These are phyloP conservation scores for Kuraishia borneana DNA, from an alignment of 805 yeast genomes.

Conservation along the genomic window DNA sequence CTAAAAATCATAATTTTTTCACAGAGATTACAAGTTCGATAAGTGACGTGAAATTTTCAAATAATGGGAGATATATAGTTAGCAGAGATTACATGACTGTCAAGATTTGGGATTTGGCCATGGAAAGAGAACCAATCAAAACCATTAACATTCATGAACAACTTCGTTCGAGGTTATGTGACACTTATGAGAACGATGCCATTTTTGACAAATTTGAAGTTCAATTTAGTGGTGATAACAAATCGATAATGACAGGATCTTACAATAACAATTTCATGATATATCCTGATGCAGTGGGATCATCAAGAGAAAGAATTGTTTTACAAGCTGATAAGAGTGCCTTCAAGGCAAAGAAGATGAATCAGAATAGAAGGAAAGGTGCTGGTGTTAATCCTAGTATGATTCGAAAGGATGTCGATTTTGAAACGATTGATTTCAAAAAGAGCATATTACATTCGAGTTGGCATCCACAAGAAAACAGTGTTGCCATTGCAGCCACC, in stretches of 20 bases:
- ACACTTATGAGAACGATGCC: constrained; percentile 96
- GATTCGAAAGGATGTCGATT: constrained; percentile 55
- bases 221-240: constrained; percentile 86
- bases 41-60: constrained; percentile 84
- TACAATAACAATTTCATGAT: constrained; percentile 96
- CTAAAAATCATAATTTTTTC: constrained; percentile 86
- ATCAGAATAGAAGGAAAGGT: constrained; percentile 17
- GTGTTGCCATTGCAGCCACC: constrained; percentile 97
- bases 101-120: constrained; percentile 95
- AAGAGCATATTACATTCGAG: constrained; percentile 90
- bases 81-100: constrained; percentile 95
- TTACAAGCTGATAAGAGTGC: constrained; percentile 98
- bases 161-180: constrained; percentile 85
- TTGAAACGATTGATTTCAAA: constrained; percentile 82
- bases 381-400: constrained; percentile 11
- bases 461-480: constrained; percentile 97
- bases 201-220: constrained; percentile 98
- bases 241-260: constrained; percentile 91
- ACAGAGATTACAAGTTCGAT: constrained; percentile 94
- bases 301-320: constrained; percentile 50
- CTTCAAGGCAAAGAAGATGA: constrained; percentile 69
- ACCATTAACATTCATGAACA: constrained; percentile 95
- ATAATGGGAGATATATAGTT: constrained; percentile 91
- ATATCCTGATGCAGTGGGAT: constrained; percentile 69
- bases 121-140: constrained; percentile 91